These are phyloP conservation scores for Venturia pyrina DNA, from an alignment of 2,329 filamentous ascomycete genomes.

Conservation along the genomic window DNA sequence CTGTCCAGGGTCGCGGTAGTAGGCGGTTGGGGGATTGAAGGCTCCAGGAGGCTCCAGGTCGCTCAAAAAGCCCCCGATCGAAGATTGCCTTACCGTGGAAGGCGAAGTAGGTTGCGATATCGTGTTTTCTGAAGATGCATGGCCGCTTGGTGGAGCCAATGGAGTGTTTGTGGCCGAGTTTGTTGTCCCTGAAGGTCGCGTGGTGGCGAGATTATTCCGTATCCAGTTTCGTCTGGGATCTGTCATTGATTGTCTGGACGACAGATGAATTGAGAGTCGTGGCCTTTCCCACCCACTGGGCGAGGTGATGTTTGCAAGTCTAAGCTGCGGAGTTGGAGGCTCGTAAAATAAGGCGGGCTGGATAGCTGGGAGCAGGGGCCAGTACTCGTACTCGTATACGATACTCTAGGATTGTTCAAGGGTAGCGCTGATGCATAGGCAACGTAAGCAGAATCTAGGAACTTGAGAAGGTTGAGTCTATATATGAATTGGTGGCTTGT, in stretches of 20 bases:
- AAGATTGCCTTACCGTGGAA: not conserved
- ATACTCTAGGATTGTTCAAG: not conserved
- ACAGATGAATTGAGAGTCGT: not conserved
- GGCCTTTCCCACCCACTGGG: not conserved
- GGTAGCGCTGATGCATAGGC: not conserved
- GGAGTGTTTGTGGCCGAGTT: not conserved
- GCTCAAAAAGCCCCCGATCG: not conserved
- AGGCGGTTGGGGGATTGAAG: not conserved
- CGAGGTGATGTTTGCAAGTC: not conserved
- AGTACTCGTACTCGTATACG: too few species aligned
- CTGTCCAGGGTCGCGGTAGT: constrained; percentile 4
- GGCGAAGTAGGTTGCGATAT: constrained; percentile 4
- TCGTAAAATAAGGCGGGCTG: not conserved
- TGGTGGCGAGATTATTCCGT: not conserved
- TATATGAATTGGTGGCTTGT: not conserved
- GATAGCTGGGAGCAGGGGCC: not conserved
- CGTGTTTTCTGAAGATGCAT: constrained; percentile 1
- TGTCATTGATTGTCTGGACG: constrained; percentile 2
- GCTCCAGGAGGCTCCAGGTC: not conserved
- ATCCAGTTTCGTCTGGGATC: not conserved
- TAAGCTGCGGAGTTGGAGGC: not conserved
- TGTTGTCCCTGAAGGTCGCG: not conserved
- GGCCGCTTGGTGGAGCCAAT: not conserved
- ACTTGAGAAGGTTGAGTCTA: not conserved
- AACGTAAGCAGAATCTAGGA: not conserved